Percentiles rank a stretch among this genome's conserved stretches.
These are phyloP conservation scores for Arachnomyces sp. DNA, from an alignment of 2,329 filamentous ascomycete genomes.

Conservation along the genomic window DNA sequence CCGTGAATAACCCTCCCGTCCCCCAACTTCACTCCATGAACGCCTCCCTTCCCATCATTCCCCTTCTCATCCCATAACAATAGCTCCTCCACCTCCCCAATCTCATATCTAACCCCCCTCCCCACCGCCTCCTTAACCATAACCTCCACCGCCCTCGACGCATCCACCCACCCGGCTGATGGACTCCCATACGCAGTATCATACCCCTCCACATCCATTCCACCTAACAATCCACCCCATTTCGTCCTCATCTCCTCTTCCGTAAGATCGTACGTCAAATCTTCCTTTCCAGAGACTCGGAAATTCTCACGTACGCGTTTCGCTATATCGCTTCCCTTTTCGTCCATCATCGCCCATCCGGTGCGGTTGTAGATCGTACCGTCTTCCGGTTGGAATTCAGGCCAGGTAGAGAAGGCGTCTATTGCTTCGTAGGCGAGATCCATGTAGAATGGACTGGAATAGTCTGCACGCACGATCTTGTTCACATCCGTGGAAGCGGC, in stretches of 20 bases:
- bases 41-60: too few relatives aligned
- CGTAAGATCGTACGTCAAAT: slow-evolving; percentile 36
- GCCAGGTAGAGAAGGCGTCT: slow-evolving; percentile 52
- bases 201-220: slow-evolving; percentile 31
- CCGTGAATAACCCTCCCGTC: slow-evolving; percentile 44
- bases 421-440: slow-evolving; percentile 59
- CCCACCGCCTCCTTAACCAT: slow-evolving; percentile 39
- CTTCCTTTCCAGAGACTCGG: slow-evolving; percentile 36
- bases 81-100: slow-evolving; percentile 39
- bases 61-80: slow-evolving; percentile 32
- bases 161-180: slow-evolving; percentile 48
- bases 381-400: slow-evolving; percentile 48
- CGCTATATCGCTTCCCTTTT: slow-evolving; percentile 41
- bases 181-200: slow-evolving; percentile 43
- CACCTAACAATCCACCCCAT: slow-evolving; percentile 36
- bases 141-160: slow-evolving; percentile 37
- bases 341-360: slow-evolving; percentile 52
- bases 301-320: slow-evolving; percentile 50
- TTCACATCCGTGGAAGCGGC: slow-evolving; percentile 68
- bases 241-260: slow-evolving; percentile 32
- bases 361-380: slow-evolving; percentile 51
- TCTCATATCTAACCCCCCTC: slow-evolving; percentile 39
- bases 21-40: slow-evolving; percentile 40
- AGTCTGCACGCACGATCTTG: slow-evolving; percentile 64
- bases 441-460: slow-evolving; percentile 58